Evolutionary conservation across 2,329 filamentous ascomycete species (phyloP).

Genomic region (Orbilia blumenaviensis): DNA sequence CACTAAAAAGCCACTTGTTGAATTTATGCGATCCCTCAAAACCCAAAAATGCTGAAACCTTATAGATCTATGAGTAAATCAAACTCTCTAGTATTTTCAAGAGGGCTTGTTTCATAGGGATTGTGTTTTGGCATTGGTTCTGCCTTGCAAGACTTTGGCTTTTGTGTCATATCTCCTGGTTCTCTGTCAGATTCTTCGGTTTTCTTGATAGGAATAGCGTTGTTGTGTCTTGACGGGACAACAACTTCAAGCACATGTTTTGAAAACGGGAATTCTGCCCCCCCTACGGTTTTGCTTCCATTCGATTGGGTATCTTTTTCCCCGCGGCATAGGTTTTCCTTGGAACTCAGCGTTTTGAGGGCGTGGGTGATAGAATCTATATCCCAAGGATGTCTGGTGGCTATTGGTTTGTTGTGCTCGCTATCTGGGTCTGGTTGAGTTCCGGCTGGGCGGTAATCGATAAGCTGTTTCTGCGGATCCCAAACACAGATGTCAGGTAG

Average conservation of each 20-base stretch:
- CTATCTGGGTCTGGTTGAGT: neutral
- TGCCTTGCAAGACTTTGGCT: neutral
- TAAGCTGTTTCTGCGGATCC: constrained; percentile 19
- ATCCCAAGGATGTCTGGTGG: constrained; percentile 22
- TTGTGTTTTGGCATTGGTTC: neutral
- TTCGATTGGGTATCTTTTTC: neutral
- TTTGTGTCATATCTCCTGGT: too few species aligned
- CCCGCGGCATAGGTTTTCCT: neutral
- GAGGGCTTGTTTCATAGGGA: neutral
- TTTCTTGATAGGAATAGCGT: neutral
- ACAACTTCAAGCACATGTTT: neutral
- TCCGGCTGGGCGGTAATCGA: constrained; percentile 21
- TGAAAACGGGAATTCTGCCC: neutral
- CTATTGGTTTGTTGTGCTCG: neutral
- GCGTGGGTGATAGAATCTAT: constrained; percentile 6
- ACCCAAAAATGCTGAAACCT: neutral
- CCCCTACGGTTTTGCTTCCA: neutral
- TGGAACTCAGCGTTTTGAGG: neutral
- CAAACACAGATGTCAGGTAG: constrained; percentile 37
- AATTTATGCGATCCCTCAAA: neutral
- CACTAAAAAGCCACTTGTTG: too few species aligned
- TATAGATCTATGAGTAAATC: neutral
- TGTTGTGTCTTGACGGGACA: neutral
- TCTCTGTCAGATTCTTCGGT: neutral
- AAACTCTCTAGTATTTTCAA: neutral